Base-by-base conservation (phyloP, 2,329 filamentous ascomycete species). In the Exophiala sideris region DNA sequence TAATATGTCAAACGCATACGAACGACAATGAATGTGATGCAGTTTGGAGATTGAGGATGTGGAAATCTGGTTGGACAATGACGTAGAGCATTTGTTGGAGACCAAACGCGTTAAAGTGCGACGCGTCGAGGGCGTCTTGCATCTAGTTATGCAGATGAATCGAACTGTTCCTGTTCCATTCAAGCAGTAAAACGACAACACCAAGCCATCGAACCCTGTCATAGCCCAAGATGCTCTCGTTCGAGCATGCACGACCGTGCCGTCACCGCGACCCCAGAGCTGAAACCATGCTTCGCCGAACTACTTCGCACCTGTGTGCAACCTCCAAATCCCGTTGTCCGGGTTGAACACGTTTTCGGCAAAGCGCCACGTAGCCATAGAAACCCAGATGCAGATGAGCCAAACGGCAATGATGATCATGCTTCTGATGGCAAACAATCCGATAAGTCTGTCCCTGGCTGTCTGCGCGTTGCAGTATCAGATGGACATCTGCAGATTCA, bases 401-500 rank as follows among this genome's bases (percentile, higher is more conserved):
- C 14, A 21, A 6, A 38, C 11, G 11, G 44, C 20, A 29, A 41
- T 32, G 48, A 34, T 14, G 29, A 49, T 44, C 24, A 42, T 46
- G 16, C 49, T 10, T 54, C 46, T 14, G 40, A 46, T 40, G 24
- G 38, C 12, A 20, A 21, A 24, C 29, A 24, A 4, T 11, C 34
- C 2, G 24, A 52, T 5, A 20, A 18, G n/a, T 12, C 33, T 39
- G 8, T 14, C 11, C 32, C 39, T 3, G 3, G 32, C 21, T 48
- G 18, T 16, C 33, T 57, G 5, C 52, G 39, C 12, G 34, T 59
- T 52, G 20, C 60, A 14, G 47, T 67, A 7, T 64, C 62, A 8
- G 66, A 68, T 58, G 64, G 64, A 20, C 53, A 67, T n/a, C 54
- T 65, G 12, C 57, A 64, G 40, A 59, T 68, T n/a, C 65, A 67